phyloP scores from a whole-genome alignment of 2,329 filamentous ascomycete genomes.

The Hymenoscyphus fraxineus region DNA sequence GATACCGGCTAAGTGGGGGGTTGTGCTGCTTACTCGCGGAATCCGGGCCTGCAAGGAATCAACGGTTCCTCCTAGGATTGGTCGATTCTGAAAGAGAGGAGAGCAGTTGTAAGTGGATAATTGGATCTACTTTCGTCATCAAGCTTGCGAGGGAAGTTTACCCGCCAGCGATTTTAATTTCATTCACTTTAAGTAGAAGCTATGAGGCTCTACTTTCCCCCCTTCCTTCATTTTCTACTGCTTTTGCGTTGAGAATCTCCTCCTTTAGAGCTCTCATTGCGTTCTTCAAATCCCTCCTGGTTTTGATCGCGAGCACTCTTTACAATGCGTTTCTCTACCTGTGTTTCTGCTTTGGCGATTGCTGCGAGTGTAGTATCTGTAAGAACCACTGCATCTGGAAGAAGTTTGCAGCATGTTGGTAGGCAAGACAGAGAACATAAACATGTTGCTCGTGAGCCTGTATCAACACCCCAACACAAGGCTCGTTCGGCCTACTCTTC shows the following conservation, averaged over 20 bases:
- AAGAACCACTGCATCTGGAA: conserved; percentile 19
- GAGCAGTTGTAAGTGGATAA: neutral
- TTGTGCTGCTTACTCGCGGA: neutral
- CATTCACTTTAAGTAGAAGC: neutral
- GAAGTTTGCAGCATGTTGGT: conserved; percentile 27
- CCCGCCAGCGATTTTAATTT: neutral
- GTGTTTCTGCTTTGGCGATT: conserved; percentile 23
- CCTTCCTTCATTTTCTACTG: neutral
- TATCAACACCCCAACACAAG: conserved; percentile 11
- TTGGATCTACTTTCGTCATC: neutral
- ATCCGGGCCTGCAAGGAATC: neutral
- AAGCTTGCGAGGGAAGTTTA: neutral
- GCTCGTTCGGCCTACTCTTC: conserved; percentile 10
- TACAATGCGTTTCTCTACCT: conserved; percentile 26
- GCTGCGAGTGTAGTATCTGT: conserved; percentile 19
- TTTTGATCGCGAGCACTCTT: neutral
- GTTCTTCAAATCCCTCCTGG: neutral
- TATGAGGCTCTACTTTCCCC: conserved; percentile 1
- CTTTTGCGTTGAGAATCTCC: neutral
- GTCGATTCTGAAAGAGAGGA: neutral
- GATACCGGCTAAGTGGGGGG: neutral
- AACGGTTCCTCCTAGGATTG: neutral
- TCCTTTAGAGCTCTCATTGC: neutral
- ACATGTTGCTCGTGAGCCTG: conserved; percentile 13
- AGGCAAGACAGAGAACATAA: conserved; percentile 19